Percentiles rank a stretch among this genome's conserved stretches.
Evolutionary conservation across 2,329 filamentous ascomycete species (phyloP).

Genomic region (Hypoxylon sp.): DNA sequence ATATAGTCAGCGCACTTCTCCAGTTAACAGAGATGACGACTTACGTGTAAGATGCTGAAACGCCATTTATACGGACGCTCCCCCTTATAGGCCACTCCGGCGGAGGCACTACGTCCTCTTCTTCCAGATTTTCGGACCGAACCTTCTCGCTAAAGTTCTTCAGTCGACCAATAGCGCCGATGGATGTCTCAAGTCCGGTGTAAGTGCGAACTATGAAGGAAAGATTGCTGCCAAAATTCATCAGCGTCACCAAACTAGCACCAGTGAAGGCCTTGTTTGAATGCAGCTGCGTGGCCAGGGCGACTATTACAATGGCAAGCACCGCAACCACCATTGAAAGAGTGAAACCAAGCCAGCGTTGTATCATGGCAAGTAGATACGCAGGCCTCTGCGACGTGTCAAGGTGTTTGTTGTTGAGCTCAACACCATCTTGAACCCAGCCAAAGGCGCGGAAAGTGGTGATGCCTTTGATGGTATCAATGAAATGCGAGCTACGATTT

Average conservation of each 20-base stretch:
- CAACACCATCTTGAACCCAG: conserved; percentile 55
- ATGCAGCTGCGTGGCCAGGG: conserved; percentile 44
- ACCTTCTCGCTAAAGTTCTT: conserved; percentile 46
- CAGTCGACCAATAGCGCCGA: conserved; percentile 52
- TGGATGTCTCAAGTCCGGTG: conserved; percentile 51
- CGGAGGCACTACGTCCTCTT: conserved; percentile 45
- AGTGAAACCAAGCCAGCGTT: conserved; percentile 51
- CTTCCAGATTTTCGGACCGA: conserved; percentile 42
- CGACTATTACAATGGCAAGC: conserved; percentile 42
- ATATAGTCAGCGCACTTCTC: conserved; percentile 4
- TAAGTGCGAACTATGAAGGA: conserved; percentile 49
- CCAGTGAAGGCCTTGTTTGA: conserved; percentile 47
- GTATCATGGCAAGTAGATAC: conserved; percentile 64
- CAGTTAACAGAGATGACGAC: background rate
- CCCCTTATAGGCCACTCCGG: conserved; percentile 50
- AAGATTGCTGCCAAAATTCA: conserved; percentile 49
- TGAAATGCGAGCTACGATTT: conserved; percentile 56
- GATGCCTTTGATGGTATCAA: conserved; percentile 62
- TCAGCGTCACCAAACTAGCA: conserved; percentile 52
- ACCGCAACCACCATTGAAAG: conserved; percentile 43
- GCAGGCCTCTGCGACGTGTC: conserved; percentile 64
- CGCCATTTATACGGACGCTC: conserved; percentile 42
- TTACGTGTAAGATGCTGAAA: conserved; percentile 49
- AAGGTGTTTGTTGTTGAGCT: conserved; percentile 59
- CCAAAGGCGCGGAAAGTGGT: conserved; percentile 64